phyloP scores from a whole-genome alignment of 202 grass and related monocot species.

The Zoysia matrella region DNA sequence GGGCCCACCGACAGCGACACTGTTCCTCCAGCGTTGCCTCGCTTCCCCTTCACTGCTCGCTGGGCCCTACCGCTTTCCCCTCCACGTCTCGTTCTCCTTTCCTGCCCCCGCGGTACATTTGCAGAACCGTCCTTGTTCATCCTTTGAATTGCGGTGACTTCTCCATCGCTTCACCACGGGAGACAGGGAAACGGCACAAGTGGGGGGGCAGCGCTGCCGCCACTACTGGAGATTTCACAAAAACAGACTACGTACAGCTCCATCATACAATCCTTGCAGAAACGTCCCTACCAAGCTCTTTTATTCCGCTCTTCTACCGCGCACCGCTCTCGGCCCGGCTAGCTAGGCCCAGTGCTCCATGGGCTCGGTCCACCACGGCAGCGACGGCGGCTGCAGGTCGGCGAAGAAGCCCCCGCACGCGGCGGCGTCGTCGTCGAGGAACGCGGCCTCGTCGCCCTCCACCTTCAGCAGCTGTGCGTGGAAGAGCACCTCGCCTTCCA shows the following conservation, averaged over 20 bases:
- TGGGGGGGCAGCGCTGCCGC: neutral
- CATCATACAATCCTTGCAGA: constrained; percentile 55
- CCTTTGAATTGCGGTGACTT: neutral
- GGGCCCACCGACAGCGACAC: constrained; percentile 45
- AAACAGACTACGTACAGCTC: constrained; percentile 48
- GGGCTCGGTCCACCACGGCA: constrained; percentile 62
- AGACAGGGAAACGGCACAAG: neutral
- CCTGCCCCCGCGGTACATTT: neutral
- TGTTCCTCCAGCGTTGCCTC: constrained; percentile 37
- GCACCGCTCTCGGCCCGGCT: neutral
- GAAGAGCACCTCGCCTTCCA: constrained; percentile 43
- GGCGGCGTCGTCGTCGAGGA: constrained; percentile 50
- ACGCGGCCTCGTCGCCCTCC: constrained; percentile 49
- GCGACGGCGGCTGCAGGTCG: constrained; percentile 57
- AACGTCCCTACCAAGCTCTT: constrained; percentile 34
- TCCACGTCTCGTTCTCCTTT: no score
- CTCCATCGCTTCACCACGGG: neutral
- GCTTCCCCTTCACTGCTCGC: constrained; percentile 31
- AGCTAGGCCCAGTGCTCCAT: constrained; percentile 59
- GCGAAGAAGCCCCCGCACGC: constrained; percentile 67
- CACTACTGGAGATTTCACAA: constrained; percentile 31
- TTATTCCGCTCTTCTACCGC: constrained; percentile 5
- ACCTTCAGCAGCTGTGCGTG: constrained; percentile 53
- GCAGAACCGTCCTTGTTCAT: neutral
- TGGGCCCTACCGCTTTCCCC: constrained; percentile 18